Percentiles rank a stretch among this genome's conserved stretches.
phyloP scores from a whole-genome alignment of 176 grass and related monocot species.

The sorghum (Sorghum bicolor) region DNA sequence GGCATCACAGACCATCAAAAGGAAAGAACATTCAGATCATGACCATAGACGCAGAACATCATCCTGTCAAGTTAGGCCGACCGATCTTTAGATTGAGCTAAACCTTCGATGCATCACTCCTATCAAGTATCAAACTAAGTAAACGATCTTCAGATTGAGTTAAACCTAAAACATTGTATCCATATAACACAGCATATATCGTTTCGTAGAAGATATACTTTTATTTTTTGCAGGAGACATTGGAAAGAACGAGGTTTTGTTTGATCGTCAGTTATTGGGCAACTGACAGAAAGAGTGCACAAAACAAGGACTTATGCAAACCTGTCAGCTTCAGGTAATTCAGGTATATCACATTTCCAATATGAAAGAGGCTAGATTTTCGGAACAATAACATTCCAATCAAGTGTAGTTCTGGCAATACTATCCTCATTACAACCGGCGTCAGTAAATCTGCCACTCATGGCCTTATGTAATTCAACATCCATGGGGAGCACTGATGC shows the following conservation, averaged over 20 bases:
- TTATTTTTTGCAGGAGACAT: background rate
- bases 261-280: background rate
- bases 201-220: background rate
- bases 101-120: background rate
- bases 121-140: background rate
- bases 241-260: background rate
- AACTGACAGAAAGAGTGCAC: background rate
- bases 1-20: background rate
- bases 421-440: background rate
- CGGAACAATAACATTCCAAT: background rate
- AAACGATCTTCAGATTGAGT: background rate
- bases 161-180: background rate
- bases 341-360: background rate
- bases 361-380: background rate
- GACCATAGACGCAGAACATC: background rate
- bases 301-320: background rate
- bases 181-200: background rate
- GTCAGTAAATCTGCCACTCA: background rate
- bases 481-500: background rate
- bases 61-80: background rate
- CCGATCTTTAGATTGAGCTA: background rate
- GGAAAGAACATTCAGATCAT: background rate
- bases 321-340: background rate
- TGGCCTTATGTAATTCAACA: background rate
- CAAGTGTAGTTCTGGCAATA: background rate